Percentiles rank a stretch among this genome's conserved stretches.
phyloP scores from a whole-genome alignment of 2,329 filamentous ascomycete genomes.

The Triangularia verruculosa region DNA sequence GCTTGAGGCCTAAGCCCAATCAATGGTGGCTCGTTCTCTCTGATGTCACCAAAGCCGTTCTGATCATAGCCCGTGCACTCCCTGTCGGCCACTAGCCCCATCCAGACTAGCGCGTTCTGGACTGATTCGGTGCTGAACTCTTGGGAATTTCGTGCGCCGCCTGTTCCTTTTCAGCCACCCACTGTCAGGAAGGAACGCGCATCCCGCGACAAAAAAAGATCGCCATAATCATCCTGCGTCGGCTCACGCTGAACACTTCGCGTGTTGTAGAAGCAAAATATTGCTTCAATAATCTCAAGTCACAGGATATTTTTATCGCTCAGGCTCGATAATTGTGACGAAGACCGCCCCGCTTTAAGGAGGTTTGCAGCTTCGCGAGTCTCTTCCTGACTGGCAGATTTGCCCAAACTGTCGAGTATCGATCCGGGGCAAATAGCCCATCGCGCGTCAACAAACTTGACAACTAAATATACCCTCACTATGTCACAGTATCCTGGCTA shows the following conservation, averaged over 20 bases:
- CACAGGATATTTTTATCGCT: neutral
- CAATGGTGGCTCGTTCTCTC: neutral
- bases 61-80: neutral
- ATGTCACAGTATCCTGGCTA: conserved; percentile 41
- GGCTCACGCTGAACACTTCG: neutral
- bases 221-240: neutral
- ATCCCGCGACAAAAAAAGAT: neutral
- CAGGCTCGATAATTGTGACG: neutral
- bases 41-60: neutral
- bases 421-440: conserved; percentile 11
- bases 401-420: neutral
- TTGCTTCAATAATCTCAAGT: neutral
- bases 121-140: neutral
- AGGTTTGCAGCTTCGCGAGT: neutral
- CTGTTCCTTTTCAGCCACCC: neutral
- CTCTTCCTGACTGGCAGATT: neutral
- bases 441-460: conserved; percentile 5
- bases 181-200: neutral
- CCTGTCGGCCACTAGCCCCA: neutral
- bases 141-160: neutral
- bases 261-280: neutral
- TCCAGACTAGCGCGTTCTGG: neutral
- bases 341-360: neutral
- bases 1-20: neutral
- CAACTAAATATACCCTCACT: conserved; percentile 1